Percentiles rank a stretch among this genome's conserved stretches.
Evolutionary conservation across 768 basidiomycete genomes (phyloP).

Genomic region (Boletus huronensis): DNA sequence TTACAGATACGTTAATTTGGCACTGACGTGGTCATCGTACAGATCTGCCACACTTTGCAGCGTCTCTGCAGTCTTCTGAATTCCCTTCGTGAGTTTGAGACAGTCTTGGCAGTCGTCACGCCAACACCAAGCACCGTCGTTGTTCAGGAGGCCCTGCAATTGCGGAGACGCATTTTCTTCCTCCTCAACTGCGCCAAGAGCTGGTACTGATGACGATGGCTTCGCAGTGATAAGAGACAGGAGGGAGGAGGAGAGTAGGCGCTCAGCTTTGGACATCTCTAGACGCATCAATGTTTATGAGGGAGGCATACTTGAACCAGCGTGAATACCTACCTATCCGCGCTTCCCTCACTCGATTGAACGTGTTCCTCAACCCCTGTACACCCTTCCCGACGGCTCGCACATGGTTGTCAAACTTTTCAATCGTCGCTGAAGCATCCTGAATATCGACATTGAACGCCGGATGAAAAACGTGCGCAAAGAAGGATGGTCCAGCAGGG

Average conservation of each 20-base stretch:
- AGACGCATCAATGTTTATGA: neutral
- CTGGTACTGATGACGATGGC: conserved; percentile 48
- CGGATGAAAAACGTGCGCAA: conserved; percentile 77
- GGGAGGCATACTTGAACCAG: neutral
- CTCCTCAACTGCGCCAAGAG: conserved; percentile 47
- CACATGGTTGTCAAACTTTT: conserved; percentile 63
- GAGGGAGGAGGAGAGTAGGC: conserved; percentile 68
- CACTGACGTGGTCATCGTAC: conserved; percentile 72
- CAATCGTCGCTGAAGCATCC: conserved; percentile 58
- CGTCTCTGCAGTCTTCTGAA: conserved; percentile 72
- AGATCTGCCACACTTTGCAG: conserved; percentile 73
- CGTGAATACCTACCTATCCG: conserved; percentile 51
- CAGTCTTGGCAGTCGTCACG: conserved; percentile 75
- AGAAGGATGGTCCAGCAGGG: conserved; percentile 73
- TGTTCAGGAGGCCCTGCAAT: conserved; percentile 59
- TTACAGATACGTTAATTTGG: neutral
- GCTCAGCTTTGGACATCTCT: conserved; percentile 81
- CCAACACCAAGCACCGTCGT: conserved; percentile 86
- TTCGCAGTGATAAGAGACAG: conserved; percentile 73
- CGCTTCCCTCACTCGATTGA: conserved; percentile 60
- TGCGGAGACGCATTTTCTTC: conserved; percentile 39
- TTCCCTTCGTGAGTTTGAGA: conserved; percentile 70
- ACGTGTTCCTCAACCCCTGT: conserved; percentile 60
- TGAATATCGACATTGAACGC: conserved; percentile 78
- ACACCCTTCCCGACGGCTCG: conserved; percentile 67